Conservation (phyloP, 306 rosid species). For the Rosa rugosa region DNA sequence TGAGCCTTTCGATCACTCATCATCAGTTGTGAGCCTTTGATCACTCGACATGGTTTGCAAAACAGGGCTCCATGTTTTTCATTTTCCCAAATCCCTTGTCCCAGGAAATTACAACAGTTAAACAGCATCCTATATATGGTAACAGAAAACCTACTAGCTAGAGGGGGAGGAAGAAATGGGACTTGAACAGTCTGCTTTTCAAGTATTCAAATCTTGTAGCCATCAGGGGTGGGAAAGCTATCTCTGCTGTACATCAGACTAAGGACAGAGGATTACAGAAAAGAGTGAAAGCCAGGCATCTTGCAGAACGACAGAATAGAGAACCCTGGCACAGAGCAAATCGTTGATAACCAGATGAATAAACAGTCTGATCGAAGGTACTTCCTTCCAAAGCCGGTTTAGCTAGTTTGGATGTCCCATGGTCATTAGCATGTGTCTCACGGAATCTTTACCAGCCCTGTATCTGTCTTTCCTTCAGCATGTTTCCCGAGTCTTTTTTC, state of each 20-base stretch:
- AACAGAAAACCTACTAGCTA: not conserved
- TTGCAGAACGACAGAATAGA: conserved; percentile 4
- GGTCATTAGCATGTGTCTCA: too few species aligned
- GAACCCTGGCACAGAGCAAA: conserved; percentile 24
- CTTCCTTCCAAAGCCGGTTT: conserved; percentile 45
- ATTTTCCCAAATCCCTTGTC: not conserved
- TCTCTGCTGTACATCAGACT: conserved; percentile 43
- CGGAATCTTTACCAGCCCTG: too few species aligned
- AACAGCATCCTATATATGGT: not conserved
- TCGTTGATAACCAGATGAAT: conserved; percentile 36
- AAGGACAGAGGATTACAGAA: conserved; percentile 14
- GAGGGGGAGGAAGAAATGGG: not conserved
- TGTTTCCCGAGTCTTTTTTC: too few species aligned
- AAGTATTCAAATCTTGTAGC: not conserved
- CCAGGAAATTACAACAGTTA: not conserved
- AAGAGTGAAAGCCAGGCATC: conserved; percentile 35
- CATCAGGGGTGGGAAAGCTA: conserved; percentile 35
- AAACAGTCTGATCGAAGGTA: conserved; percentile 42
- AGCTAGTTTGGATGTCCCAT: not conserved
- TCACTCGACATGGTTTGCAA: too few species aligned
- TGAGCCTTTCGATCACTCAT: too few species aligned
- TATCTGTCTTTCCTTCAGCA: too few species aligned
- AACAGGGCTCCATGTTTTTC: not conserved
- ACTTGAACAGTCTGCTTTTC: conserved; percentile 4
- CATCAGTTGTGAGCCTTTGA: too few species aligned